Conservation (phyloP, 2,329 filamentous ascomycete genomes). For the Xylariaceae sp. region DNA sequence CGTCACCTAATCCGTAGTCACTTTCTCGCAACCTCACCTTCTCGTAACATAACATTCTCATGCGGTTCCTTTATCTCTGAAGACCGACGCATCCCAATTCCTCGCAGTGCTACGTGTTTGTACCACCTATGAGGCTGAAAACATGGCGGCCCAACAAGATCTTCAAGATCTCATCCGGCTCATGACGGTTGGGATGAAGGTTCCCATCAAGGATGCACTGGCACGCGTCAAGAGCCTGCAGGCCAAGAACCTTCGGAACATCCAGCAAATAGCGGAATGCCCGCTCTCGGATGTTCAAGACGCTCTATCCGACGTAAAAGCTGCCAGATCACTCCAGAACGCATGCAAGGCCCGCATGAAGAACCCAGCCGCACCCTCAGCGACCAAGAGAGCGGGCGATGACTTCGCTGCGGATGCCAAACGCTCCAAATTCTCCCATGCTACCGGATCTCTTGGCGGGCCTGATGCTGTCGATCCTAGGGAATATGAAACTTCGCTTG, state of each 20-base stretch:
- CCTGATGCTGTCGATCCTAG: constrained; percentile 42
- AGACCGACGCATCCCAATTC: constrained; percentile 2
- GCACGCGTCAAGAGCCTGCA: constrained; percentile 54
- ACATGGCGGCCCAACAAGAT: constrained; percentile 53
- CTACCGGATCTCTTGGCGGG: constrained; percentile 29
- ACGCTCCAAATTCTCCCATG: constrained; percentile 28
- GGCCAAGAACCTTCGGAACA: constrained; percentile 48
- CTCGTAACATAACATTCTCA: no score
- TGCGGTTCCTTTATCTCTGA: background rate
- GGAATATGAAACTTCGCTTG: constrained; percentile 58
- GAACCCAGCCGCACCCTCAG: constrained; percentile 24
- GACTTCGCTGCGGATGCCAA: constrained; percentile 30
- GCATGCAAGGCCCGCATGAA: constrained; percentile 52
- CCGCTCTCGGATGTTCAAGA: constrained; percentile 40
- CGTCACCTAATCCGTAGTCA: background rate
- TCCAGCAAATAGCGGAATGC: constrained; percentile 51
- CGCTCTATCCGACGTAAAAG: constrained; percentile 45
- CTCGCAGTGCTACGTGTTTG: background rate
- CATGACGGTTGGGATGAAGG: constrained; percentile 51
- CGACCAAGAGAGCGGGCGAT: constrained; percentile 33
- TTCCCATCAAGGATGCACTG: constrained; percentile 55
- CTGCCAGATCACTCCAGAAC: constrained; percentile 46
- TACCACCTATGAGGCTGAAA: background rate
- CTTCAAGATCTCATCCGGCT: constrained; percentile 57
- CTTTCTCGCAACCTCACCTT: background rate